A percentile compares a stretch with the other conserved stretches of the same genome.
These are phyloP conservation scores for Hypoxylon subgilvum DNA, from an alignment of 495 filamentous ascomycete species.

Conservation along the genomic window DNA sequence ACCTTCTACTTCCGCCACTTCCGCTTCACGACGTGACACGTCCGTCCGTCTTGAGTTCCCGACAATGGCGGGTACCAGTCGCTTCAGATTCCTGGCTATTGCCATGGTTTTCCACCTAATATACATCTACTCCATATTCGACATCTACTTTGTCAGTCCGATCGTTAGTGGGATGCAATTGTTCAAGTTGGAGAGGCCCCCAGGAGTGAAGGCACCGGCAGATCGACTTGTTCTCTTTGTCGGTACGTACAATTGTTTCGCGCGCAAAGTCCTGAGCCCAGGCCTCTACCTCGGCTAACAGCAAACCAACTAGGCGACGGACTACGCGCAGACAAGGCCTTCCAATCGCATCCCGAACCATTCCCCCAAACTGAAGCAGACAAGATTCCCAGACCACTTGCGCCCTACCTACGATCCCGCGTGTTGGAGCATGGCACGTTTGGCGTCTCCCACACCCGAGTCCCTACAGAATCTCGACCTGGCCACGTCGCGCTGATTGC, in stretches of 20 bases:
- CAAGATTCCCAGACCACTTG: constrained; percentile 70
- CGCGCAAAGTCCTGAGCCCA: not conserved
- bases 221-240: constrained; percentile 92
- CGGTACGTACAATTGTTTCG: constrained; percentile 62
- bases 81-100: constrained; percentile 86
- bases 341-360: constrained; percentile 91
- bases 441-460: constrained; percentile 95
- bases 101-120: constrained; percentile 93
- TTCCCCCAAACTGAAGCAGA: constrained; percentile 68
- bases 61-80: constrained; percentile 78
- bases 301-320: constrained; percentile 71
- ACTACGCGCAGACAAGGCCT: constrained; percentile 95
- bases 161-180: constrained; percentile 94
- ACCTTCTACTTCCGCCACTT: constrained; percentile 8
- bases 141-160: constrained; percentile 98
- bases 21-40: constrained; percentile 19
- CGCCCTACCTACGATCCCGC: constrained; percentile 91
- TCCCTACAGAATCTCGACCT: constrained; percentile 95
- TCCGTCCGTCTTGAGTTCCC: not conserved
- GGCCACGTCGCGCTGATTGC: constrained; percentile 98
- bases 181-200: constrained; percentile 69
- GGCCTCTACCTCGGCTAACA: constrained; percentile 24
- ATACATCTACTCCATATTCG: constrained; percentile 97
- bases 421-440: constrained; percentile 93
- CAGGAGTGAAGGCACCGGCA: constrained; percentile 73